Evolutionary conservation across 75 land plant genomes (phyloP), one percentile per base, ranked within the genome.

Genomic region (Cryptomeria japonica): DNA sequence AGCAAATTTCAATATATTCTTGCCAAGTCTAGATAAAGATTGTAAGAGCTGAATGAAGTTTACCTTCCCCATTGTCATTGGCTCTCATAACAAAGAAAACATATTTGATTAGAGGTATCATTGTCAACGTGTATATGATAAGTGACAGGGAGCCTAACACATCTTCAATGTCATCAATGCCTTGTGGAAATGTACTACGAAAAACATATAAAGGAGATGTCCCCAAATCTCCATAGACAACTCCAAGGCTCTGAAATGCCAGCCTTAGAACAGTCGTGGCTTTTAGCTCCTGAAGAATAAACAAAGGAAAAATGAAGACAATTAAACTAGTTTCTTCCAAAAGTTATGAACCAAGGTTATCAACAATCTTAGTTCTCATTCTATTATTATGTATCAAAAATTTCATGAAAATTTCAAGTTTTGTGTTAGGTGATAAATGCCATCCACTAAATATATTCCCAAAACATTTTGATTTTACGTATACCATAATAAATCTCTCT

Each of bases 61-160:
- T 86, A 91, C 93, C 93, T 92, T 92, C 93, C 16, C 93, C 93
- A 83, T 92, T 91, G 88, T 91, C 93, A 73, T 91, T 91, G 61
- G 93, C 93, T 88, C 92, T 87, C 68, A 92, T 88, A 32, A 92
- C 93, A 64, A 92, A 88, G 70, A 91, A 86, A 8, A 91, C 68
- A 44, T 92, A 92, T 84, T 92, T 92, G 90, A 88, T 53, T 7
- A 92, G 70, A 31, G 93, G 92, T 28, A 92, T 86, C 56, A 91
- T 51, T 36, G 88, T 88, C 87, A 92, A 46, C 28, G 93, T 92
- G 86, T 91, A 92, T 49, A 92, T 83, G 84, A 92, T 91, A 46
- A 92, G 73, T 22, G 92, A 92, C 73, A 92, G 42, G 32, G 92
- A 89, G n/a, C 93, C 93, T 53, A 92, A 34, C 14, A 92, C 55